Evolutionary conservation across 441 rosid species (phyloP).

Genomic region (Brassica hybrid): DNA sequence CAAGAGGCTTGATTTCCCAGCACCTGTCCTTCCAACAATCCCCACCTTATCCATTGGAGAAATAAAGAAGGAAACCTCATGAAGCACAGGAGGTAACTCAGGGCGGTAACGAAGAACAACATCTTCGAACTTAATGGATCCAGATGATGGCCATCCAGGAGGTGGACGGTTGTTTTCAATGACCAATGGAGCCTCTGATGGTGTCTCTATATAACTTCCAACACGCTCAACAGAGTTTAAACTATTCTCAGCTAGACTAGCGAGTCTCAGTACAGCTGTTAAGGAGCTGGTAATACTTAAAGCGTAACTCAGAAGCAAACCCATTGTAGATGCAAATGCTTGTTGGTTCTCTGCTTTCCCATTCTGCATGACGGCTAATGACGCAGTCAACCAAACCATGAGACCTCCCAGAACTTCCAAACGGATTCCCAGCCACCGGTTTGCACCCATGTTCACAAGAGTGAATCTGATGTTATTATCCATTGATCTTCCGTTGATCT

Average conservation of each 20-base stretch:
- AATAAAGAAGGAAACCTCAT: constrained; percentile 73
- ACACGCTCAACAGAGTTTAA: constrained; percentile 92
- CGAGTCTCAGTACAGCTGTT: constrained; percentile 84
- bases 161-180: constrained; percentile 83
- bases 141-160: constrained; percentile 95
- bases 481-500: constrained; percentile 83
- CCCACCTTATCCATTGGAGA: constrained; percentile 89
- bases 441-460: constrained; percentile 72
- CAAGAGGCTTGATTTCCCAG: constrained; percentile 95
- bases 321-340: constrained; percentile 92
- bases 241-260: constrained; percentile 92
- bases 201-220: constrained; percentile 79
- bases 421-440: constrained; percentile 95
- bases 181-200: constrained; percentile 82
- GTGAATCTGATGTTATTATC: constrained; percentile 87
- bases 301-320: constrained; percentile 92
- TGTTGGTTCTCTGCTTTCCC: constrained; percentile 76
- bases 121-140: constrained; percentile 80
- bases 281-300: constrained; percentile 78
- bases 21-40: constrained; percentile 96
- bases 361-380: constrained; percentile 93
- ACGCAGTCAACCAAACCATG: constrained; percentile 95
- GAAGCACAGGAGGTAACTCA: constrained; percentile 90
- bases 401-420: constrained; percentile 90
- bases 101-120: constrained; percentile 89